Conservation (phyloP, 257 asterid genomes). For the Anisodus acutangulus region DNA sequence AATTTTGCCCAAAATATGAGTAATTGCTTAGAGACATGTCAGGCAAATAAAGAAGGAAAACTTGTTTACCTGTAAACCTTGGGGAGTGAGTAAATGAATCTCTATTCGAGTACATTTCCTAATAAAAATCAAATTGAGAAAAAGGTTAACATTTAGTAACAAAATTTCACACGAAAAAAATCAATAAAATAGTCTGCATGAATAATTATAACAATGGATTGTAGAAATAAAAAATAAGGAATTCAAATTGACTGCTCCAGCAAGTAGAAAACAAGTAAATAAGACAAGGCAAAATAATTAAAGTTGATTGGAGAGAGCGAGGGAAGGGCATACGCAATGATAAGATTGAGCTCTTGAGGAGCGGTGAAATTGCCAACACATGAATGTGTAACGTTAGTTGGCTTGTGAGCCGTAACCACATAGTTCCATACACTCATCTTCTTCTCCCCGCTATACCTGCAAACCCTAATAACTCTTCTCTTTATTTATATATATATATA, state of each 20-base stretch:
- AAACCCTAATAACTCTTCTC: not conserved
- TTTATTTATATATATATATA: no score
- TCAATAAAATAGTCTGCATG: not conserved
- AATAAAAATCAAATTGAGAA: slow-evolving; percentile 29
- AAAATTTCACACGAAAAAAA: not conserved
- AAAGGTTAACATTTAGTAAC: not conserved
- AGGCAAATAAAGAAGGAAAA: slow-evolving; percentile 28
- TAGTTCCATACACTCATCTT: slow-evolving; percentile 95
- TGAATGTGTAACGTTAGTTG: slow-evolving; percentile 94
- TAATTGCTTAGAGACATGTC: not conserved
- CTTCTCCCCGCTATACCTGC: no score
- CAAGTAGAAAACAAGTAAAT: no score
- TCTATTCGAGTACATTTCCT: slow-evolving; percentile 96
- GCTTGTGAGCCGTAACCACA: slow-evolving; percentile 99
- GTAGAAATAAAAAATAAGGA: not conserved
- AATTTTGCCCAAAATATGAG: not conserved
- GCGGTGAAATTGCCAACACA: slow-evolving; percentile 97
- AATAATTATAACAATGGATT: not conserved
- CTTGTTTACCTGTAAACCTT: slow-evolving; percentile 79
- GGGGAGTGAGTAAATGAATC: slow-evolving; percentile 82
- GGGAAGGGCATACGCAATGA: slow-evolving; percentile 56
- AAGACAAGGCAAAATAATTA: not conserved
- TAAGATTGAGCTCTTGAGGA: slow-evolving; percentile 93
- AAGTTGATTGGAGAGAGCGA: not conserved
- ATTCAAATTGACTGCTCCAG: slow-evolving; percentile 8